Percentiles rank a stretch among this genome's conserved stretches.
phyloP scores from a whole-genome alignment of 1,284 basidiomycete species.

The Marasmius sp. region DNA sequence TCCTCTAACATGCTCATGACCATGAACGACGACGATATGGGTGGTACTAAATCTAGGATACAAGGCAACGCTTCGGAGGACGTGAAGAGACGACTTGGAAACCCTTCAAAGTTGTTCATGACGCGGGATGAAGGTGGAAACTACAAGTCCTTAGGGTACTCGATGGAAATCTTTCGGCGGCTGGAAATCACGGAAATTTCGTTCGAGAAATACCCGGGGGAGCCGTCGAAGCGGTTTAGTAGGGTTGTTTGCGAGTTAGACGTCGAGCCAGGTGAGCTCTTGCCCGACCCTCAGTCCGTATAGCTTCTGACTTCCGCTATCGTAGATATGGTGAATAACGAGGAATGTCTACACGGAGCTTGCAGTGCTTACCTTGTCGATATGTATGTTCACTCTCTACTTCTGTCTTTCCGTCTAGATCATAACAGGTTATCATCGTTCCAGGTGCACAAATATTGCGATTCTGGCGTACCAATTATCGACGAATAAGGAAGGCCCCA shows the following conservation, averaged over 20 bases:
- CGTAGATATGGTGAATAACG: slow-evolving; percentile 48
- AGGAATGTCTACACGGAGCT: slow-evolving; percentile 43
- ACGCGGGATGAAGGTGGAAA: background rate
- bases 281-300: background rate
- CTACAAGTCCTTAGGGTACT: background rate
- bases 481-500: slow-evolving; percentile 22
- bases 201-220: slow-evolving; percentile 35
- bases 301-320: background rate
- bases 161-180: slow-evolving; percentile 2
- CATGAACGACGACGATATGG: background rate
- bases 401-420: background rate
- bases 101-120: background rate
- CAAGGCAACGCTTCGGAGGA: background rate
- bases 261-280: slow-evolving; percentile 40
- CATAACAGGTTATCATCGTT: background rate
- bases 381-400: slow-evolving; percentile 30
- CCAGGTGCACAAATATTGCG: slow-evolving; percentile 31
- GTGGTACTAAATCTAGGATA: background rate
- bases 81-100: background rate
- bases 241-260: slow-evolving; percentile 44
- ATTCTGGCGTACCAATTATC: slow-evolving; percentile 27
- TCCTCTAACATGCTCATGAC: background rate
- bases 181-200: slow-evolving; percentile 38
- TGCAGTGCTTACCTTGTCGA: slow-evolving; percentile 48
- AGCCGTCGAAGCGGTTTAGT: slow-evolving; percentile 36